Evolutionary conservation across 169 alveolate genomes (phyloP).

Genomic region (Cryptosporidium andersoni): DNA sequence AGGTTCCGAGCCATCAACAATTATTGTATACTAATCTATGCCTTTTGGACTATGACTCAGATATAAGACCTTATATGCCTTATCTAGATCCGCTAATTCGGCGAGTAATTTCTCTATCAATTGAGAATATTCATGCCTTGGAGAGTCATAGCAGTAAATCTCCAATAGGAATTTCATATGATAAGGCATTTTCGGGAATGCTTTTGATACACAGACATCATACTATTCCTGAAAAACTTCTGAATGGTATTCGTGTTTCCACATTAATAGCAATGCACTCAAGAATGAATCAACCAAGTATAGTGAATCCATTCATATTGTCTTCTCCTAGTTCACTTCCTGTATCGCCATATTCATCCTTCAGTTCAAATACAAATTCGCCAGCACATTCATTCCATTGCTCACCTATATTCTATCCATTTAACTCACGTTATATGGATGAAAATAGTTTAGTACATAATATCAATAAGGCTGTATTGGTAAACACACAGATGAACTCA

Average conservation of each 20-base stretch:
- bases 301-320: constrained; percentile 29
- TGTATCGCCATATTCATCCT: constrained; percentile 45
- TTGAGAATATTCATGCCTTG: constrained; percentile 31
- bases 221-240: constrained; percentile 34
- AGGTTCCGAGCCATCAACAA: constrained; percentile 26
- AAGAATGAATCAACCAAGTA: constrained; percentile 40
- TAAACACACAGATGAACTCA: constrained; percentile 1
- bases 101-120: constrained; percentile 26
- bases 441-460: constrained; percentile 9
- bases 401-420: constrained; percentile 21
- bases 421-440: constrained; percentile 29
- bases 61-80: constrained; percentile 47
- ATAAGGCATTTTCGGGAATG: constrained; percentile 33
- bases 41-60: constrained; percentile 42
- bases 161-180: constrained; percentile 3
- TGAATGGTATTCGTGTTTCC: constrained; percentile 33
- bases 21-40: constrained; percentile 31
- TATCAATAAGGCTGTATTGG: neutral
- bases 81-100: constrained; percentile 42
- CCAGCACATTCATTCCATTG: constrained; percentile 35
- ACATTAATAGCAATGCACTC: constrained; percentile 62
- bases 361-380: constrained; percentile 26
- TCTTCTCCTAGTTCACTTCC: constrained; percentile 45
- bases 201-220: constrained; percentile 50
- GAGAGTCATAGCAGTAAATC: constrained; percentile 5